Percentiles rank a stretch among this genome's conserved stretches.
phyloP scores from a whole-genome alignment of 1,284 basidiomycete species.

The Cryptococcus amylolentus region DNA sequence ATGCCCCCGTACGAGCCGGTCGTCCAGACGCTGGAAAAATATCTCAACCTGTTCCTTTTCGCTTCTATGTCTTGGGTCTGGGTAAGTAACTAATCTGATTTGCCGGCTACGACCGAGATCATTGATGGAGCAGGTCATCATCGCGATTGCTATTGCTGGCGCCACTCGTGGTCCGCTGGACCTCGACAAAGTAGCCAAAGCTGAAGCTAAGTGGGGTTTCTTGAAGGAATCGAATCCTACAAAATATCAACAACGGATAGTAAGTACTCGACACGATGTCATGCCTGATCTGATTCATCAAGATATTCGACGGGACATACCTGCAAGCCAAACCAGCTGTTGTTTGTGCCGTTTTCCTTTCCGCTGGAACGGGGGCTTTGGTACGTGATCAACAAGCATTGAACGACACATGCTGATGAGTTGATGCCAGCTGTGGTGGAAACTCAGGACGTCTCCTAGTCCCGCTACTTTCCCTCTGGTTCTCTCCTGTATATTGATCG shows the following conservation, averaged over 20 bases:
- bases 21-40: slow-evolving; percentile 41
- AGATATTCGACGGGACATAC: slow-evolving; percentile 44
- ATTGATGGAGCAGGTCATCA: background rate
- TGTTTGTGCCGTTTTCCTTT: slow-evolving; percentile 39
- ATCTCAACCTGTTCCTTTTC: slow-evolving; percentile 44
- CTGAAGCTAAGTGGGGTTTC: slow-evolving; percentile 25
- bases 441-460: slow-evolving; percentile 44
- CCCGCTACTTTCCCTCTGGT: slow-evolving; percentile 47
- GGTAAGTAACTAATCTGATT: slow-evolving; percentile 18
- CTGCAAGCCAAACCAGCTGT: slow-evolving; percentile 43
- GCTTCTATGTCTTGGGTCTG: slow-evolving; percentile 43
- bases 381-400: slow-evolving; percentile 14
- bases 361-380: slow-evolving; percentile 35
- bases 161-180: slow-evolving; percentile 25
- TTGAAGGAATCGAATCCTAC: slow-evolving; percentile 13
- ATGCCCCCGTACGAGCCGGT: slow-evolving; percentile 39
- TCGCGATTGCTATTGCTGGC: slow-evolving; percentile 36
- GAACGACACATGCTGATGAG: background rate
- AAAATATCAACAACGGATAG: slow-evolving; percentile 15
- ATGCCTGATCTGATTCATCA: background rate
- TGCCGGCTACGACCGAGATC: background rate
- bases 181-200: slow-evolving; percentile 21
- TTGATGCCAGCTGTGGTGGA: slow-evolving; percentile 38
- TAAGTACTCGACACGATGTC: slow-evolving; percentile 8
- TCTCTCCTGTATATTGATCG: slow-evolving; percentile 42